phyloP scores from a whole-genome alignment of 1,284 basidiomycete species.

The Sanguinoderma infundibulare region DNA sequence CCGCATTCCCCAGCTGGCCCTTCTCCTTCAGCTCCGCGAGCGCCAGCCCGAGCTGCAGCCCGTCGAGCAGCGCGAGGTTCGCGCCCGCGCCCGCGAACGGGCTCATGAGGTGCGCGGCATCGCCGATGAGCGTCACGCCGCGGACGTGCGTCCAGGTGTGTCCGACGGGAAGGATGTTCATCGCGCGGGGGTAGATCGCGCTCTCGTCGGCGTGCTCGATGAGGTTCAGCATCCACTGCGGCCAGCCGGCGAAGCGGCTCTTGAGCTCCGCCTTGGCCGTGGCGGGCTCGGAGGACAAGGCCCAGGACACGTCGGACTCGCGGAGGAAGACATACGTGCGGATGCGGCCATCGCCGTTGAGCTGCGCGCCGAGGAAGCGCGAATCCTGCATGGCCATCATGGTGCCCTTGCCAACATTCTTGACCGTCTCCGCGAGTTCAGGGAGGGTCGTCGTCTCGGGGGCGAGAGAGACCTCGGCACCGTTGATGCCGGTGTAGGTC shows the following conservation, averaged over 20 bases:
- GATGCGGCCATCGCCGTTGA: slow-evolving; percentile 10
- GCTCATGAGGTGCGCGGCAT: too few relatives aligned
- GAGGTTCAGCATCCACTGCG: slow-evolving; percentile 16
- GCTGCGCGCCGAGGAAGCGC: slow-evolving; percentile 6
- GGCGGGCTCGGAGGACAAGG: slow-evolving; percentile 8
- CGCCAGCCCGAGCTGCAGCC: slow-evolving; percentile 32
- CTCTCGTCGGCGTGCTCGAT: slow-evolving; percentile 9
- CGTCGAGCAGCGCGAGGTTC: slow-evolving; percentile 40
- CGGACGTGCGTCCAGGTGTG: slow-evolving; percentile 12
- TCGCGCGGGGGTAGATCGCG: slow-evolving; percentile 10
- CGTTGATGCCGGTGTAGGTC: slow-evolving; percentile 10
- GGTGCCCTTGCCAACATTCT: slow-evolving; percentile 8
- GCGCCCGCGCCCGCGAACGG: too few relatives aligned
- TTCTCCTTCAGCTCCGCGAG: slow-evolving; percentile 1
- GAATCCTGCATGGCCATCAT: slow-evolving; percentile 2
- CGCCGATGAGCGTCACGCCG: too few relatives aligned
- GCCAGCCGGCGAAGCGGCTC: slow-evolving; percentile 11
- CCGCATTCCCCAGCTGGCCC: background rate
- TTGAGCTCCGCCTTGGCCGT: slow-evolving; percentile 6
- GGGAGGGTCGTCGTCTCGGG: background rate
- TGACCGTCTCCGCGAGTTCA: slow-evolving; percentile 8
- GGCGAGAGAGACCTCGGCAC: slow-evolving; percentile 10
- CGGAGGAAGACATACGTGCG: slow-evolving; percentile 12
- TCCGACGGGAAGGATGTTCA: slow-evolving; percentile 14
- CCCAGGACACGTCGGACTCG: slow-evolving; percentile 8